Conservation (phyloP, 768 basidiomycete genomes). For the Auricularia auricula-judae region DNA sequence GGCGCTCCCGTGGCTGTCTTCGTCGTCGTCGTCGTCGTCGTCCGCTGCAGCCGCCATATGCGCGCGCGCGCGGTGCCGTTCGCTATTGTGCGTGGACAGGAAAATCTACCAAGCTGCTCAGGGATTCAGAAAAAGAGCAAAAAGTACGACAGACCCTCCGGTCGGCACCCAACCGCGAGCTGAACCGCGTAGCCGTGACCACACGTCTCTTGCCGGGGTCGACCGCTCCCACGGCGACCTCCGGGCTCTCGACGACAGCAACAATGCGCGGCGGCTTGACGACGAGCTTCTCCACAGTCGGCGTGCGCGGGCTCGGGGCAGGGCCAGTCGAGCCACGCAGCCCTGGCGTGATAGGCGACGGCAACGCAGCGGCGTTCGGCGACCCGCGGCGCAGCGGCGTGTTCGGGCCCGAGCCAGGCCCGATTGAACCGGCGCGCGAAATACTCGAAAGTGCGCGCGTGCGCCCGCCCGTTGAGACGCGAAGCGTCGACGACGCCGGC, state of each 20-base stretch:
- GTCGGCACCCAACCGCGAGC: conserved; percentile 71
- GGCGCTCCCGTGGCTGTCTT: conserved; percentile 4
- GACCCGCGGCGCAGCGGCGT: background rate
- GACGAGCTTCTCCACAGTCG: conserved; percentile 20
- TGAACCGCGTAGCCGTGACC: conserved; percentile 81
- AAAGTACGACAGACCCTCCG: conserved; percentile 44
- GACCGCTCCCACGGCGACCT: conserved; percentile 81
- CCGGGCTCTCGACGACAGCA: conserved; percentile 76
- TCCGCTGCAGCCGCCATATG: conserved; percentile 5
- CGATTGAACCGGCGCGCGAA: background rate
- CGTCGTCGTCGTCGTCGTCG: conserved; percentile 15
- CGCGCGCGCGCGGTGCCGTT: conserved; percentile 18
- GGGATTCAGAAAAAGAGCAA: background rate
- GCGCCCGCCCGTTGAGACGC: background rate
- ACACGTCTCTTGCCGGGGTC: conserved; percentile 76
- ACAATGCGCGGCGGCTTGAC: conserved; percentile 73
- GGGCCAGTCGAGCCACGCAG: background rate
- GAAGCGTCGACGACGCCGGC: conserved; percentile 1
- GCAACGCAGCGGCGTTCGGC: background rate
- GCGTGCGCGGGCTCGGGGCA: background rate
- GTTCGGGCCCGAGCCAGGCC: background rate
- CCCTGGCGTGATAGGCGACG: background rate
- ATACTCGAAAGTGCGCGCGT: background rate
- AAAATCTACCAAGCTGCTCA: conserved; percentile 42
- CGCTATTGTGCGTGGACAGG: conserved; percentile 71